phyloP scores from a whole-genome alignment of 2,329 filamentous ascomycete genomes.

The Cercospora canescens region DNA sequence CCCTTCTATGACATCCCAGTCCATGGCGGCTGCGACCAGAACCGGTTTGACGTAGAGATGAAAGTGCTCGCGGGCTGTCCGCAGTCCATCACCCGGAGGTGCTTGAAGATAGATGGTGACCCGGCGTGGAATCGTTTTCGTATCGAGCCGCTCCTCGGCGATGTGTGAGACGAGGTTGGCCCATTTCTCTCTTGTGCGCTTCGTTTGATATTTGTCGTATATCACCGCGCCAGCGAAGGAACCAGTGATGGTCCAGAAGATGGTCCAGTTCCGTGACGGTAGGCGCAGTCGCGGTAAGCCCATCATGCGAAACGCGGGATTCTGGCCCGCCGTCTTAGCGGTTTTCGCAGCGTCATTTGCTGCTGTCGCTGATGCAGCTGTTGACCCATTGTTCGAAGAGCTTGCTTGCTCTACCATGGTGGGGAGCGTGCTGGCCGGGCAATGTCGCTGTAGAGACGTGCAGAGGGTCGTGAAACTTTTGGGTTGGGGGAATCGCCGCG shows the following conservation, averaged over 20 bases:
- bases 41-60: constrained; percentile 94
- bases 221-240: constrained; percentile 77
- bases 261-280: constrained; percentile 96
- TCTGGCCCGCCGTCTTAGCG: constrained; percentile 43
- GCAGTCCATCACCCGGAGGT: constrained; percentile 82
- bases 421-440: background rate
- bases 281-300: constrained; percentile 79
- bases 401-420: background rate
- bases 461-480: background rate
- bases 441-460: background rate
- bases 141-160: constrained; percentile 70
- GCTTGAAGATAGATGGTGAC: constrained; percentile 83
- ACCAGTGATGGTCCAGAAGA: constrained; percentile 80
- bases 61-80: constrained; percentile 89
- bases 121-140: constrained; percentile 75
- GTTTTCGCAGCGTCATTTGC: constrained; percentile 4
- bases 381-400: background rate
- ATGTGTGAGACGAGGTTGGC: constrained; percentile 81
- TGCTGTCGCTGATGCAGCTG: background rate
- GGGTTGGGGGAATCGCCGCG: background rate
- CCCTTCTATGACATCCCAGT: constrained; percentile 96
- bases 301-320: constrained; percentile 75
- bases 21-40: constrained; percentile 81
- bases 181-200: constrained; percentile 83
- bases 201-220: constrained; percentile 92